A percentile compares a stretch with the other conserved stretches of the same genome.
These are phyloP conservation scores for Bremia lactucae DNA, from an alignment of 352 stramenopile genomes.

Conservation along the genomic window DNA sequence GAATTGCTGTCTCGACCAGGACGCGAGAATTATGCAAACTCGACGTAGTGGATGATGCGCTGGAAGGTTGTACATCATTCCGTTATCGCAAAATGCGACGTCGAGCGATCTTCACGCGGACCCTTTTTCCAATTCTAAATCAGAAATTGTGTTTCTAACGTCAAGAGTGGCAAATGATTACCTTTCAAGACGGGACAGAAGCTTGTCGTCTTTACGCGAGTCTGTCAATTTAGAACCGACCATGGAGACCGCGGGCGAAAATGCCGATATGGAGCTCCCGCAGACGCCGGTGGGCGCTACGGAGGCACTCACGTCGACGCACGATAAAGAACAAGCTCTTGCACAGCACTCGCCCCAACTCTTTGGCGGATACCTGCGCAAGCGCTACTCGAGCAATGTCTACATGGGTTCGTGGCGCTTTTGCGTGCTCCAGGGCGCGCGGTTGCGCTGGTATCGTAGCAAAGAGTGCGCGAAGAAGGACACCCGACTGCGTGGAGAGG, in stretches of 20 bases:
- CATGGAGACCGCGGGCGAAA: not conserved
- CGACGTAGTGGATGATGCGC: too few species aligned
- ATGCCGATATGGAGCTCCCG: slow-evolving; percentile 5
- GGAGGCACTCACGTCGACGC: slow-evolving; percentile 4
- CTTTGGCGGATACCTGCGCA: slow-evolving; percentile 52
- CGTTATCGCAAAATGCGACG: too few species aligned
- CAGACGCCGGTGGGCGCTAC: slow-evolving; percentile 11
- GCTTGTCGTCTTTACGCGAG: too few species aligned
- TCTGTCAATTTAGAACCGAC: not conserved
- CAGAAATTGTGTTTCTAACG: too few species aligned
- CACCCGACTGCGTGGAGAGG: slow-evolving; percentile 41
- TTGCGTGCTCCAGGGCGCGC: slow-evolving; percentile 50
- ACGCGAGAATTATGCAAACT: too few species aligned
- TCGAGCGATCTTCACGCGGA: too few species aligned
- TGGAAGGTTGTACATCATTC: too few species aligned
- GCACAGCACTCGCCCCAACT: slow-evolving; percentile 1
- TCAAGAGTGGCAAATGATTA: too few species aligned
- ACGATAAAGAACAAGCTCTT: slow-evolving; percentile 1
- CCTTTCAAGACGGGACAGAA: too few species aligned
- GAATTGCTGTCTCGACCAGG: too few species aligned
- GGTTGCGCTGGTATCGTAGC: slow-evolving; percentile 59
- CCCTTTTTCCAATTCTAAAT: too few species aligned
- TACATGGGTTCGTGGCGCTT: slow-evolving; percentile 77
- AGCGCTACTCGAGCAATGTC: slow-evolving; percentile 49
- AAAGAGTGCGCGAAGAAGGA: slow-evolving; percentile 37